These are phyloP conservation scores for Diaporthe vexans DNA, from an alignment of 2,329 filamentous ascomycete species.

Conservation along the genomic window DNA sequence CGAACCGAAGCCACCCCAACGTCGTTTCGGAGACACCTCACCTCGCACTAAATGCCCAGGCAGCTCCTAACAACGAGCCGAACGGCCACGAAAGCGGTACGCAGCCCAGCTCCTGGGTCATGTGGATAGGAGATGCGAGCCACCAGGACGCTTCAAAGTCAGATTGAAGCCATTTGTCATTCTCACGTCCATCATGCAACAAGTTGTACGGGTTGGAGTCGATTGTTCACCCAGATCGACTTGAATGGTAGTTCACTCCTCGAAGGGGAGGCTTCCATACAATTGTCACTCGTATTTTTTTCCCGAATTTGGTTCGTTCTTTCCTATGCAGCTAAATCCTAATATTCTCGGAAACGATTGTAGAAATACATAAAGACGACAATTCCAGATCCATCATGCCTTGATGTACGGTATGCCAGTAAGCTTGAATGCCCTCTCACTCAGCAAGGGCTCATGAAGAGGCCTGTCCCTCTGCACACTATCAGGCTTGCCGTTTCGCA, in stretches of 20 bases:
- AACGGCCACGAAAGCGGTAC: not conserved
- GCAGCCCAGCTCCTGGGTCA: not conserved
- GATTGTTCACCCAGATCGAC: not conserved
- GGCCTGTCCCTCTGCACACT: constrained; percentile 54
- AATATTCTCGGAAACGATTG: not conserved
- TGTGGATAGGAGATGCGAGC: not conserved
- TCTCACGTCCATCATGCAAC: not conserved
- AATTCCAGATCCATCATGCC: constrained; percentile 7
- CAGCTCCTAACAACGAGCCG: not conserved
- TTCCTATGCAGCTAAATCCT: no score
- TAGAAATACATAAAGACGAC: not conserved
- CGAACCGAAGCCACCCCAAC: constrained; percentile 9
- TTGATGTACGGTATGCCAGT: constrained; percentile 62
- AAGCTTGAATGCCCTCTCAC: constrained; percentile 59
- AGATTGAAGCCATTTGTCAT: not conserved
- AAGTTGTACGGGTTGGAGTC: not conserved
- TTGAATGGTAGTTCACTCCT: not conserved
- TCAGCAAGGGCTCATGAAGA: constrained; percentile 54
- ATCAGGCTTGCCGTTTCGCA: constrained; percentile 47
- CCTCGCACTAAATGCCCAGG: not conserved
- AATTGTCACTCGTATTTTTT: not conserved
- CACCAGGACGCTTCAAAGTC: not conserved
- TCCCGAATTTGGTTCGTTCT: no score
- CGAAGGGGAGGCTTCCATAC: not conserved
- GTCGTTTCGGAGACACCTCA: not conserved